Percentiles rank a stretch among this genome's conserved stretches.
phyloP scores from a whole-genome alignment of 73 alveolate genomes.

The Diophrys sp. region DNA sequence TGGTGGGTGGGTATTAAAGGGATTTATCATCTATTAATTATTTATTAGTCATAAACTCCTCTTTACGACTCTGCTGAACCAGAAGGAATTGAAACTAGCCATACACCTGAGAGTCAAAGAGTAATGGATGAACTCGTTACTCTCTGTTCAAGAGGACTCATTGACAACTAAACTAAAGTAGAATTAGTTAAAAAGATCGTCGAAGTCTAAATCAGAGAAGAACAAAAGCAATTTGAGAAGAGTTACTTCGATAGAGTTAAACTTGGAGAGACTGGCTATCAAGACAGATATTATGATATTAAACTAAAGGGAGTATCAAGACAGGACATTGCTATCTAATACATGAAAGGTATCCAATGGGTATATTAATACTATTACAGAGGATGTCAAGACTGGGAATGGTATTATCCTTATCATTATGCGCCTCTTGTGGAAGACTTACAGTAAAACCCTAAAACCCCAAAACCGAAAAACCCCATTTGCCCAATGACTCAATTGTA shows the following conservation, averaged over 20 bases:
- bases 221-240: slow-evolving; percentile 42
- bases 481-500: no score
- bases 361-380: slow-evolving; percentile 93
- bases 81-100: background rate
- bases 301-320: slow-evolving; percentile 62
- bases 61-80: background rate
- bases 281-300: slow-evolving; percentile 78
- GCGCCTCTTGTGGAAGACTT: slow-evolving; percentile 95
- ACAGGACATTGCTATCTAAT: slow-evolving; percentile 67
- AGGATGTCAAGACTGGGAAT: slow-evolving; percentile 92
- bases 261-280: slow-evolving; percentile 78
- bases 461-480: no score
- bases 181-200: slow-evolving; percentile 29
- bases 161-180: no score
- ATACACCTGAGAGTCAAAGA: no score
- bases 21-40: no score
- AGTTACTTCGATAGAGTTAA: slow-evolving; percentile 59
- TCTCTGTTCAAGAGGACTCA: no score
- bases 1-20: background rate
- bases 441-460: no score
- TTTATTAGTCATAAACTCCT: no score
- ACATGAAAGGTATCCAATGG: slow-evolving; percentile 97
- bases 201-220: slow-evolving; percentile 18
- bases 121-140: no score
- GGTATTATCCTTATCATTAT: slow-evolving; percentile 97